Evolutionary conservation across 345 rosid species (phyloP).

Genomic region (sweet orange (Citrus sinensis)): DVS_A1.0 CM039163.1:15137501-15138000

Average conservation of each 20-base stretch:
- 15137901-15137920: not conserved
- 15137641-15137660: constrained; percentile 59
- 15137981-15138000: not conserved
- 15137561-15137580: constrained; percentile 66
- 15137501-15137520: constrained; percentile 70
- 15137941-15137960: not conserved
- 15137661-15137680: constrained; percentile 52
- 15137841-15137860: not conserved
- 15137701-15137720: constrained; percentile 75
- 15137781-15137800: constrained; percentile 6
- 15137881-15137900: not conserved
- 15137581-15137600: constrained; percentile 71
- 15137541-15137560: constrained; percentile 51
- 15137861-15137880: not conserved
- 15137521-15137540: constrained; percentile 59
- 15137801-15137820: not conserved
- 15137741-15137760: constrained; percentile 76
- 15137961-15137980: not conserved
- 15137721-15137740: constrained; percentile 81
- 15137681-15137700: constrained; percentile 22
- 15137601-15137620: constrained; percentile 60
- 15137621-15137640: constrained; percentile 61
- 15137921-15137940: not conserved
- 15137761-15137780: constrained; percentile 51
- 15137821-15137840: not conserved